These are phyloP conservation scores for Sutorius australiensis DNA, from an alignment of 768 basidiomycete species.

Conservation along the genomic window DNA sequence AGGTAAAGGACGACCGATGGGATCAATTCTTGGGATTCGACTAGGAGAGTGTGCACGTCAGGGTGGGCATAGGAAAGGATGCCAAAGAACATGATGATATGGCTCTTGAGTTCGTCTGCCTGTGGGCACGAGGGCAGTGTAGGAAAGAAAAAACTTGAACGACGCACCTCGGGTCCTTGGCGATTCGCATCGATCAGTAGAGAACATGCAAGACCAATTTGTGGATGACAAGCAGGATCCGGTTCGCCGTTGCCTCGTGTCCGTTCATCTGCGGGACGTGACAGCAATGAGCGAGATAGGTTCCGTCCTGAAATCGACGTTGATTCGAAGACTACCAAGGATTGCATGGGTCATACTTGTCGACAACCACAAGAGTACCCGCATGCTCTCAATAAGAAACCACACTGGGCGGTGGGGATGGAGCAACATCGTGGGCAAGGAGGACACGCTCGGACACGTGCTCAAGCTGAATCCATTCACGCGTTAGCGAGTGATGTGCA, in stretches of 20 bases:
- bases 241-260: conserved; percentile 15
- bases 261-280: conserved; percentile 28
- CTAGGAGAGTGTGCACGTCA: conserved; percentile 36
- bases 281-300: conserved; percentile 43
- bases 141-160: neutral
- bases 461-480: conserved; percentile 32
- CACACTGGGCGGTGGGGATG: conserved; percentile 47
- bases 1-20: conserved; percentile 62
- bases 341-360: conserved; percentile 32
- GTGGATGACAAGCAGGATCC: conserved; percentile 33
- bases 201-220: conserved; percentile 49
- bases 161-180: conserved; percentile 40
- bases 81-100: conserved; percentile 39
- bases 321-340: conserved; percentile 3
- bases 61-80: conserved; percentile 38
- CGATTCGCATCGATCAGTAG: conserved; percentile 43
- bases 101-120: conserved; percentile 35
- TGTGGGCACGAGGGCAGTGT: conserved; percentile 13
- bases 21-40: conserved; percentile 52
- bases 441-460: conserved; percentile 36
- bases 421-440: conserved; percentile 47
- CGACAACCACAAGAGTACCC: conserved; percentile 52
- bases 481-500: neutral
- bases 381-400: conserved; percentile 45
- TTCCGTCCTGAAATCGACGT: conserved; percentile 36